Base-by-base conservation (phyloP, 1,284 basidiomycete species). In the Lentinula novae-zelandiae region DNA sequence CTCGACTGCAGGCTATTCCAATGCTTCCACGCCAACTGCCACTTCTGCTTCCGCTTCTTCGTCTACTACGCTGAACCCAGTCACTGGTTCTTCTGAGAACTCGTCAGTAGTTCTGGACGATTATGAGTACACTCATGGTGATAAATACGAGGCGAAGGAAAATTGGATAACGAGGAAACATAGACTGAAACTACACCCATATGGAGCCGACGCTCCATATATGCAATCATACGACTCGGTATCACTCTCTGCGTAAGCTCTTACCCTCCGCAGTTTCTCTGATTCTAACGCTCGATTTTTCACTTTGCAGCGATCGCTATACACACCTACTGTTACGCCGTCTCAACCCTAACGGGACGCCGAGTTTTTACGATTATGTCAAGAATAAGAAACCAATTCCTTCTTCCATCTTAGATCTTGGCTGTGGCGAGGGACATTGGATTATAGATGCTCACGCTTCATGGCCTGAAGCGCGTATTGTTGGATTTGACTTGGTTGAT, bases 341-440 rank as follows among this genome's bases (percentile, higher is more conserved):
- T 36, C 72, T 89, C 31, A 82, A 78, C 56, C 70, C 76, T 2
- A 76, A 72, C 7, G 75, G 76, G 8, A 78, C 76, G 0, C 88
- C 87, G 0, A 81, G 81, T 4, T 90, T 91, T 66, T 77, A 82
- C 59, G 73, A 82, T 63, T 85, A 81, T 46, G 10, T 55, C 13
- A 53, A 31, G n/a, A 6, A 55, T 64, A 73, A 75, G n/a, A 75
- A 77, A 48, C 76, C 73, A 31, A 76, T 78, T 1, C 88, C 88
- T 1, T 65, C 70, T 1, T 72, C 74, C n/a, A 82, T 87, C 33
- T 78, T 92, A 9, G 89, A 91, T 67, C 73, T 92, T 15, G 89
- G 89, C 5, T 90, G 88, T 71, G 89, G 89, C 4, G 68, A 79
- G 57, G 89, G 89, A 0, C 67, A 79, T 48, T 92, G 89, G 89